phyloP scores from a whole-genome alignment of 768 basidiomycete species.

The Termitomyces sp. region DNA sequence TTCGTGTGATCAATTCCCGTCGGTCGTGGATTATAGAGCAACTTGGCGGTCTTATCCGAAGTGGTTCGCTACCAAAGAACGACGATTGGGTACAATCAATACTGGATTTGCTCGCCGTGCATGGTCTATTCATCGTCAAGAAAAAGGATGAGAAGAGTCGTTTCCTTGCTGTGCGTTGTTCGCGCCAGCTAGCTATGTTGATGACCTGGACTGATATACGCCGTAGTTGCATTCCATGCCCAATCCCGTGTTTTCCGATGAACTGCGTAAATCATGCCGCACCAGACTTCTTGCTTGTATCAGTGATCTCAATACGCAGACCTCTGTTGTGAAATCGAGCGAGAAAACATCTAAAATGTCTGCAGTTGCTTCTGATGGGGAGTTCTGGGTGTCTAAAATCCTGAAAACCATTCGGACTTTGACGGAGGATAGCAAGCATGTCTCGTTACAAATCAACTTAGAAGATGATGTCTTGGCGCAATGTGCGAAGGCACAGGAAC shows the following conservation, averaged over 20 bases:
- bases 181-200: background rate
- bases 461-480: conserved; percentile 51
- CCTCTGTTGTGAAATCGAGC: conserved; percentile 42
- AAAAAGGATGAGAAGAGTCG: conserved; percentile 67
- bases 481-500: conserved; percentile 37
- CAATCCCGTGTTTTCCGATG: conserved; percentile 67
- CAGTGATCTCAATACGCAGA: conserved; percentile 63
- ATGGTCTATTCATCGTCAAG: conserved; percentile 74
- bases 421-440: conserved; percentile 67
- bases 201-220: conserved; percentile 1
- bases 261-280: conserved; percentile 60
- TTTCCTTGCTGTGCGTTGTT: conserved; percentile 49
- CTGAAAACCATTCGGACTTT: conserved; percentile 49
- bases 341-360: conserved; percentile 49
- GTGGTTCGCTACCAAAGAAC: conserved; percentile 70
- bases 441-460: conserved; percentile 40
- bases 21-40: conserved; percentile 87
- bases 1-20: conserved; percentile 44
- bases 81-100: conserved; percentile 73
- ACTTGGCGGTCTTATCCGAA: conserved; percentile 69
- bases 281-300: conserved; percentile 67
- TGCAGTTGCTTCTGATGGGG: conserved; percentile 63
- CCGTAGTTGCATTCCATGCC: conserved; percentile 56
- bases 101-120: conserved; percentile 75
- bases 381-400: conserved; percentile 73